phyloP scores from a whole-genome alignment of 2,329 filamentous ascomycete genomes.

The Beauveria medogensis region DNA sequence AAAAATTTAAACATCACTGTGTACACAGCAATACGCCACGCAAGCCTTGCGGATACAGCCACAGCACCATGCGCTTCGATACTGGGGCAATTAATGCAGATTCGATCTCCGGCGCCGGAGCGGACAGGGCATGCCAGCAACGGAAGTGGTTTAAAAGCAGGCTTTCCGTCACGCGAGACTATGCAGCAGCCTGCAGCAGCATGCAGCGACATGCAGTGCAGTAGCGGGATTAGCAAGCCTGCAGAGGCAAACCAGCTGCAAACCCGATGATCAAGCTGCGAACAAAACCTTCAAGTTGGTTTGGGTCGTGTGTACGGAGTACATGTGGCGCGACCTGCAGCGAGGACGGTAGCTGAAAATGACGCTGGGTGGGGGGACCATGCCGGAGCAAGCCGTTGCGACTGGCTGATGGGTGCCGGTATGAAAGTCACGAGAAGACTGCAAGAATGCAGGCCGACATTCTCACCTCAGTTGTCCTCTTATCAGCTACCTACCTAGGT shows the following conservation, averaged over 20 bases:
- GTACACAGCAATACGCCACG: background rate
- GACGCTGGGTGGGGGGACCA: slow-evolving; percentile 5
- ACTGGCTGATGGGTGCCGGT: background rate
- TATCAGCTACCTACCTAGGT: slow-evolving; percentile 8
- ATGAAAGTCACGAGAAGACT: slow-evolving; percentile 3
- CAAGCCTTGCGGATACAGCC: background rate
- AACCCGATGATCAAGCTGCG: slow-evolving; percentile 6
- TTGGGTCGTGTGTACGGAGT: background rate
- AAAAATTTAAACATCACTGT: background rate
- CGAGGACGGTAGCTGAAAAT: slow-evolving; percentile 10
- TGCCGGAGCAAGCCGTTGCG: background rate
- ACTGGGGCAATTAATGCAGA: background rate
- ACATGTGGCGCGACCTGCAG: slow-evolving; percentile 9
- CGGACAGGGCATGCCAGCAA: background rate
- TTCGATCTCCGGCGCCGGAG: slow-evolving; percentile 7
- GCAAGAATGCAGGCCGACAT: slow-evolving; percentile 8
- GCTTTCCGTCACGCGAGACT: background rate
- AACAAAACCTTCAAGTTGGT: background rate
- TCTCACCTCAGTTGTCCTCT: background rate
- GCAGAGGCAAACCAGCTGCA: background rate
- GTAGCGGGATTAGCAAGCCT: background rate
- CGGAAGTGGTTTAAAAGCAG: background rate
- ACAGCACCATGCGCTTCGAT: background rate
- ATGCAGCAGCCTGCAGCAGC: background rate
- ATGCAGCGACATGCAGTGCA: background rate